Evolutionary conservation across 768 basidiomycete species (phyloP).

Genomic region (Favolaschia claudopus): DNA sequence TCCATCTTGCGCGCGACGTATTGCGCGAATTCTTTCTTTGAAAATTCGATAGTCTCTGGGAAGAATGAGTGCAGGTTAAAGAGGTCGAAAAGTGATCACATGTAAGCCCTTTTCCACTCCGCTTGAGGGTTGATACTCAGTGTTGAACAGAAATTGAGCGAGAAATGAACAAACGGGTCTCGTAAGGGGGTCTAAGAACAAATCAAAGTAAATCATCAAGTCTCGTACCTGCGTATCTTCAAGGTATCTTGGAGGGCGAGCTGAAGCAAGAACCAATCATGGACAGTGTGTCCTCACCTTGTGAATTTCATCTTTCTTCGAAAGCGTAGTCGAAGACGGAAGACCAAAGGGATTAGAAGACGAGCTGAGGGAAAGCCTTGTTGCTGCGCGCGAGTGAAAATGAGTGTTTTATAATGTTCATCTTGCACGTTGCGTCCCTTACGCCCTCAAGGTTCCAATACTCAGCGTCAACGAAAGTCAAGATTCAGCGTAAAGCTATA

Average conservation of each 20-base stretch:
- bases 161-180: no score
- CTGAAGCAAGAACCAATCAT: background rate
- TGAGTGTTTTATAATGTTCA: no score
- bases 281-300: slow-evolving; percentile 50
- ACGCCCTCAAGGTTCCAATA: no score
- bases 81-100: slow-evolving; percentile 41
- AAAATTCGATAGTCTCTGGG: slow-evolving; percentile 67
- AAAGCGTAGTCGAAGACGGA: background rate
- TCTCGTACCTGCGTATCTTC: slow-evolving; percentile 67
- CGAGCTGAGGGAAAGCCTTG: background rate
- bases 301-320: slow-evolving; percentile 68
- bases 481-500: no score
- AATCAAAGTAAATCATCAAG: no score
- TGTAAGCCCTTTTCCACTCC: slow-evolving; percentile 54
- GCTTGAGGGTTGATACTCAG: no score
- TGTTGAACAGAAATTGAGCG: no score
- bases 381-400: no score
- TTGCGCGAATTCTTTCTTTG: slow-evolving; percentile 24
- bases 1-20: slow-evolving; percentile 18
- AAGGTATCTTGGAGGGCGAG: slow-evolving; percentile 57
- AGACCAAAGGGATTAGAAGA: background rate
- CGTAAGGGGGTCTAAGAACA: no score
- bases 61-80: background rate
- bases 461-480: no score
- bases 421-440: slow-evolving; percentile 16